Percentiles rank a stretch among this genome's conserved stretches.
phyloP scores from a whole-genome alignment of 2,329 filamentous ascomycete genomes.

The Paramyrothecium roridum region DNA sequence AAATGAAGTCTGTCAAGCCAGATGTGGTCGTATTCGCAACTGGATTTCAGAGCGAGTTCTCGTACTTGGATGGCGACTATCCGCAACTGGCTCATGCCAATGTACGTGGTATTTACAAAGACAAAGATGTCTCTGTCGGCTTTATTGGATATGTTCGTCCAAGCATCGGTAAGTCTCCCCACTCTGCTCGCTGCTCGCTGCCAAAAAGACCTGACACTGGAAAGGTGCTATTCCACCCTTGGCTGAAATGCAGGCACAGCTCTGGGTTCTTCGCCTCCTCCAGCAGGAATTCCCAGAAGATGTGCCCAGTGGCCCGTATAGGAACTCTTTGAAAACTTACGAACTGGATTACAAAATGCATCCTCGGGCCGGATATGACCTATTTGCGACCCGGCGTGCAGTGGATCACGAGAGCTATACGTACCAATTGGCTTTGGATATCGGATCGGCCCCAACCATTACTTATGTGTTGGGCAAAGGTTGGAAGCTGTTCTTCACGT shows the following conservation, averaged over 20 bases:
- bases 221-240: slow-evolving; percentile 44
- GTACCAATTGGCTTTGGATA: slow-evolving; percentile 46
- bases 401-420: slow-evolving; percentile 48
- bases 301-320: slow-evolving; percentile 9
- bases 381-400: slow-evolving; percentile 31
- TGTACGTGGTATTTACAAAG: slow-evolving; percentile 50
- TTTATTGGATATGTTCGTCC: slow-evolving; percentile 48
- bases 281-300: slow-evolving; percentile 18
- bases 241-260: slow-evolving; percentile 44
- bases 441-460: slow-evolving; percentile 37
- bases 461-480: slow-evolving; percentile 28
- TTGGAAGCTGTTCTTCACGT: slow-evolving; percentile 36
- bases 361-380: slow-evolving; percentile 25
- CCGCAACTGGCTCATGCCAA: slow-evolving; percentile 43
- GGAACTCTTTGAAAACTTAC: slow-evolving; percentile 24
- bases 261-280: slow-evolving; percentile 41
- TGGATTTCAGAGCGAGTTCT: slow-evolving; percentile 39
- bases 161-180: slow-evolving; percentile 27
- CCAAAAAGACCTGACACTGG: not conserved
- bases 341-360: slow-evolving; percentile 39
- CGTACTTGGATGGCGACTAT: slow-evolving; percentile 34
- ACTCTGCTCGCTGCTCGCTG: too few species aligned
- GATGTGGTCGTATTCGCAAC: slow-evolving; percentile 45
- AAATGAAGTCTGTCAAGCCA: slow-evolving; percentile 27
- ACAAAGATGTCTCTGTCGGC: slow-evolving; percentile 32